A percentile compares a stretch with the other conserved stretches of the same genome.
phyloP scores from a whole-genome alignment of 2,329 filamentous ascomycete species.

The Clonostachys chloroleuca region DNA sequence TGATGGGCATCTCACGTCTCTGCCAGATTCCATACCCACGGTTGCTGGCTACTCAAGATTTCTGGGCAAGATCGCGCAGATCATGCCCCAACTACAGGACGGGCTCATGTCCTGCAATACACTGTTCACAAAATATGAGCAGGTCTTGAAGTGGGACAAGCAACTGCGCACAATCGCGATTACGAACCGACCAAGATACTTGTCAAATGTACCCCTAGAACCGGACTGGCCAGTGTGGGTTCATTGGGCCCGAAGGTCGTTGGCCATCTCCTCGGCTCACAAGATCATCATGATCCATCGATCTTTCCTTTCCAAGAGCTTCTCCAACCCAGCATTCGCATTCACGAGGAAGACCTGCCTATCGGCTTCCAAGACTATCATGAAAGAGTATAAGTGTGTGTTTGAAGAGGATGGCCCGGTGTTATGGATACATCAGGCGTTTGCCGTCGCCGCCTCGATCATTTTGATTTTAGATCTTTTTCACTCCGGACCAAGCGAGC shows the following conservation, averaged over 20 bases:
- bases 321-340: constrained; percentile 20
- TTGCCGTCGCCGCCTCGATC: constrained; percentile 17
- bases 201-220: constrained; percentile 16
- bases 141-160: constrained; percentile 23
- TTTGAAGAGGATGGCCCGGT: constrained; percentile 11
- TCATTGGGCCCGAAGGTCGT: constrained; percentile 21
- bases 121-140: constrained; percentile 24
- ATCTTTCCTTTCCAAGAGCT: constrained; percentile 24
- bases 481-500: constrained; percentile 12
- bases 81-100: constrained; percentile 25
- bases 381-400: constrained; percentile 17
- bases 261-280: constrained; percentile 29
- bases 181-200: constrained; percentile 16
- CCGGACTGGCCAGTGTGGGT: constrained; percentile 21
- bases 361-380: constrained; percentile 29
- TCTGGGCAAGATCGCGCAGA: constrained; percentile 19
- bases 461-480: constrained; percentile 21
- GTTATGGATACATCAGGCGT: constrained; percentile 19
- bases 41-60: constrained; percentile 18
- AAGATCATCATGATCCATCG: constrained; percentile 37
- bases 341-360: constrained; percentile 27
- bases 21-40: constrained; percentile 12
- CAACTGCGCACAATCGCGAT: constrained; percentile 24
- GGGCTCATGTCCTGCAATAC: constrained; percentile 23
- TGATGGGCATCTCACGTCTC: constrained; percentile 17